Conservation (phyloP, 495 filamentous ascomycete genomes). For the Hapsidospora chrysogenum region DNA sequence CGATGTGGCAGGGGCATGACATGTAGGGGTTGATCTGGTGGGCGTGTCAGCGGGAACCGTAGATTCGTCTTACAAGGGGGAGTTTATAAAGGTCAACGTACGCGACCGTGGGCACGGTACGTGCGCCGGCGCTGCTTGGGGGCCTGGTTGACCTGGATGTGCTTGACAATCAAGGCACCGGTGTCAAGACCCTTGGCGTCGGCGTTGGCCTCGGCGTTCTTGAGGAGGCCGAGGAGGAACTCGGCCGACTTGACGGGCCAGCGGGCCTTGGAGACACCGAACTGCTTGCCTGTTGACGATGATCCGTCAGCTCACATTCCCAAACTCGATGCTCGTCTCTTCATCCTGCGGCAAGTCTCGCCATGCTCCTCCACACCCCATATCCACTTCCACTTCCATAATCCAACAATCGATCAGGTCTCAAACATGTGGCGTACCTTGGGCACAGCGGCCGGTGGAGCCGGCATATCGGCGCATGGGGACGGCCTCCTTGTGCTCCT, state of each 20-base stretch:
- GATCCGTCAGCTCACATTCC: no score
- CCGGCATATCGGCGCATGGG: conserved; percentile 94
- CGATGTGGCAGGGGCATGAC: conserved; percentile 99
- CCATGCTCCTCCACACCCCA: neutral
- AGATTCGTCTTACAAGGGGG: no score
- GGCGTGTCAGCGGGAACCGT: conserved; percentile 15
- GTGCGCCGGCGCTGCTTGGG: conserved; percentile 95
- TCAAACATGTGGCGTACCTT: conserved; percentile 46
- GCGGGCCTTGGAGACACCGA: conserved; percentile 89
- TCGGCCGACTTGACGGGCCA: conserved; percentile 98
- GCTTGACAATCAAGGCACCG: conserved; percentile 89
- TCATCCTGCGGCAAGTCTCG: neutral
- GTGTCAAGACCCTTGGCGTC: conserved; percentile 98
- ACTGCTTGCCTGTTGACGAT: conserved; percentile 77
- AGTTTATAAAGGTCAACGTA: conserved; percentile 36
- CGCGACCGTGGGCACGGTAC: conserved; percentile 98
- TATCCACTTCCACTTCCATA: neutral
- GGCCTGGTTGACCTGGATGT: conserved; percentile 99
- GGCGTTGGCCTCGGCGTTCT: conserved; percentile 98
- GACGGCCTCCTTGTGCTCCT: conserved; percentile 86
- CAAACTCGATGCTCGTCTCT: neutral
- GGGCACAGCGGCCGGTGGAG: conserved; percentile 79
- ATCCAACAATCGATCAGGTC: neutral
- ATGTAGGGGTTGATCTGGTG: conserved; percentile 96
- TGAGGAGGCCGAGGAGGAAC: conserved; percentile 91